Conservation (phyloP, 495 filamentous ascomycete genomes). For the Neurospora tetraspora region DNA sequence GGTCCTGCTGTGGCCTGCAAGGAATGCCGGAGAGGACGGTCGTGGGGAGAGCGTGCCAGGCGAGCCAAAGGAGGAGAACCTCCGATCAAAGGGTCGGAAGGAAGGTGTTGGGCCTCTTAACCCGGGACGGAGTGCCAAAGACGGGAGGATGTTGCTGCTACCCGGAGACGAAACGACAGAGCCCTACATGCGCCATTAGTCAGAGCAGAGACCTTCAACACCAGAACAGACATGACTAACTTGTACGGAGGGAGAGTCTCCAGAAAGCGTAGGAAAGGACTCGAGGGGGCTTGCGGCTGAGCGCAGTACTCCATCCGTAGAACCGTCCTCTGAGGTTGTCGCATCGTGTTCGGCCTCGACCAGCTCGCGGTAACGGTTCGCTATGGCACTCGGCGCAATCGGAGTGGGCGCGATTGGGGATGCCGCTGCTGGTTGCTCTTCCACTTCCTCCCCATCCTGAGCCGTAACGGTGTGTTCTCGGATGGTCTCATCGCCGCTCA, state of each 20-base stretch:
- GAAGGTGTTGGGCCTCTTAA: slow-evolving; percentile 59
- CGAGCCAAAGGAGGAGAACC: slow-evolving; percentile 78
- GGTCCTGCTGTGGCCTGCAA: slow-evolving; percentile 64
- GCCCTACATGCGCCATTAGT: slow-evolving; percentile 47
- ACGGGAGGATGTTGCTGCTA: slow-evolving; percentile 52
- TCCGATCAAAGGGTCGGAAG: slow-evolving; percentile 83
- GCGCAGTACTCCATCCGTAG: slow-evolving; percentile 27
- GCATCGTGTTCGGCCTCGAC: slow-evolving; percentile 19
- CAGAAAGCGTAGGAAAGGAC: slow-evolving; percentile 58
- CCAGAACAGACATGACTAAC: slow-evolving; percentile 36
- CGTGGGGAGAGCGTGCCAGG: slow-evolving; percentile 47
- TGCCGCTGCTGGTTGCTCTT: slow-evolving; percentile 21
- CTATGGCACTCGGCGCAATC: slow-evolving; percentile 24
- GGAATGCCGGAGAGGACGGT: slow-evolving; percentile 68
- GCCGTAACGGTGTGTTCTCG: slow-evolving; percentile 25
- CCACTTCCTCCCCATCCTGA: slow-evolving; percentile 5
- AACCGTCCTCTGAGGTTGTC: slow-evolving; percentile 38
- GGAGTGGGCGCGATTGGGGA: slow-evolving; percentile 10
- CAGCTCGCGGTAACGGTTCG: slow-evolving; percentile 38
- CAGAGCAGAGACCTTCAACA: neutral
- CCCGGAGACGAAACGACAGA: slow-evolving; percentile 70
- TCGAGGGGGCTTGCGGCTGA: slow-evolving; percentile 37
- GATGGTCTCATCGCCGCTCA: slow-evolving; percentile 33
- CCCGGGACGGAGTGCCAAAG: slow-evolving; percentile 35
- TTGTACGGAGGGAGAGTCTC: slow-evolving; percentile 83